Conservation (phyloP, 352 stramenopile species). For the Pythium scleroteichum region DNA sequence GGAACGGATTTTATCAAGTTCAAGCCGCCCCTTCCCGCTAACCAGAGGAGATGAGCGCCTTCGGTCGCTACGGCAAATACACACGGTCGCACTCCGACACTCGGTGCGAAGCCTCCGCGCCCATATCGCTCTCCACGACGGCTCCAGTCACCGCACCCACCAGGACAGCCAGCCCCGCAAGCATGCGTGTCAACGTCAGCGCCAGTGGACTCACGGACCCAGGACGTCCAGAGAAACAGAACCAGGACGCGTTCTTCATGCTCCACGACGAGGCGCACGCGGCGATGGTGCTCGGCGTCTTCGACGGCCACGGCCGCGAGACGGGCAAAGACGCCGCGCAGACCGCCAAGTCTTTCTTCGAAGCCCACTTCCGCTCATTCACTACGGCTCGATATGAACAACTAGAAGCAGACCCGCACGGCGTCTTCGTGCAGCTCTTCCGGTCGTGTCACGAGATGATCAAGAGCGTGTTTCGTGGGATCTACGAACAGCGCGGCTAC, state of each 20-base stretch:
- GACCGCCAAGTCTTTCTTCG: slow-evolving; percentile 62
- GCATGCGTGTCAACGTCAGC: slow-evolving; percentile 24
- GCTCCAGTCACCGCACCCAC: not conserved
- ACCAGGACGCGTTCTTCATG: slow-evolving; percentile 91
- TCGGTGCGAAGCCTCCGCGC: slow-evolving; percentile 1
- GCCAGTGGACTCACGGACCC: slow-evolving; percentile 59
- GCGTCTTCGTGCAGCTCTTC: slow-evolving; percentile 54
- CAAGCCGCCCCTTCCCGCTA: slow-evolving; percentile 17
- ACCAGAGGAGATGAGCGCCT: slow-evolving; percentile 15
- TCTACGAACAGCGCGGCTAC: slow-evolving; percentile 65
- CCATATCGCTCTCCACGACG: slow-evolving; percentile 10
- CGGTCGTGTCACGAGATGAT: slow-evolving; percentile 60
- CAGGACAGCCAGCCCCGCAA: slow-evolving; percentile 1
- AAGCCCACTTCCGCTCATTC: slow-evolving; percentile 57
- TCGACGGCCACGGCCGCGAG: slow-evolving; percentile 87
- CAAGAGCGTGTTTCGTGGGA: slow-evolving; percentile 53
- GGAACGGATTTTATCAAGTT: slow-evolving; percentile 13
- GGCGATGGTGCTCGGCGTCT: slow-evolving; percentile 70
- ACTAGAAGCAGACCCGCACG: slow-evolving; percentile 57
- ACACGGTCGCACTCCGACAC: not conserved
- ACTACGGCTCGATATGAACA: slow-evolving; percentile 42
- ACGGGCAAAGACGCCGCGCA: slow-evolving; percentile 67
- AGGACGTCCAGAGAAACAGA: slow-evolving; percentile 56
- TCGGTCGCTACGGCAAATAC: slow-evolving; percentile 25
- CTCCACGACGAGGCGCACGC: slow-evolving; percentile 39